Percentiles rank a stretch among this genome's conserved stretches.
phyloP scores from a whole-genome alignment of 2,329 filamentous ascomycete species.

The Colletotrichum tofieldiae region DNA sequence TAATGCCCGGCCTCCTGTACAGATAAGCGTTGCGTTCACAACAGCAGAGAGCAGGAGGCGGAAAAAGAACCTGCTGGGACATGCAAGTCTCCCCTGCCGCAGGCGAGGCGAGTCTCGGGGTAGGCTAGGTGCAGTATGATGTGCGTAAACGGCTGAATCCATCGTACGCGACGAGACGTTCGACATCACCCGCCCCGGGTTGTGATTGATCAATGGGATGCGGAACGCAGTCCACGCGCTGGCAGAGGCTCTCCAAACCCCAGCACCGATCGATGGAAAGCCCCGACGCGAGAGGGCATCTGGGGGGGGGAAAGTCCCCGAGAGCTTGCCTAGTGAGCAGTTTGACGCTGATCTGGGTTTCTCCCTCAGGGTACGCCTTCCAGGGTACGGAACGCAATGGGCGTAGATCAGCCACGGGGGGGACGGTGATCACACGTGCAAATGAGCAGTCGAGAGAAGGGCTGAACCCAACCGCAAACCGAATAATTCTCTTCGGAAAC shows the following conservation, averaged over 20 bases:
- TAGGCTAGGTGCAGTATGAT: slow-evolving; percentile 1
- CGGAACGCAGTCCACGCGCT: not conserved
- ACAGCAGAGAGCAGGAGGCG: not conserved
- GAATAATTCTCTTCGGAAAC: not conserved
- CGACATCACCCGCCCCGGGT: not conserved
- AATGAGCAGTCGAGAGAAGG: not conserved
- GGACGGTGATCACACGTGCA: not conserved
- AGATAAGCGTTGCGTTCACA: not conserved
- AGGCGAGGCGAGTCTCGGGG: not conserved
- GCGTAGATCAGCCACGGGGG: not conserved
- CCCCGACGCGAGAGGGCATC: not conserved
- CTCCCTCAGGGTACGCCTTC: not conserved
- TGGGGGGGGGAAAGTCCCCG: not conserved
- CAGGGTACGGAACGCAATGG: not conserved
- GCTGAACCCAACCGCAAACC: not conserved
- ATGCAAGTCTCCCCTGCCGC: slow-evolving; percentile 1
- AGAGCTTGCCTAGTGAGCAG: not conserved
- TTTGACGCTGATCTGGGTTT: not conserved
- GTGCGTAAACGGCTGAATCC: slow-evolving; percentile 15
- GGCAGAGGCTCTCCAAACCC: not conserved
- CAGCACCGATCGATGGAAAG: not conserved
- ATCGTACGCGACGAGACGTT: not conserved
- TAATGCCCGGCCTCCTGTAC: not conserved
- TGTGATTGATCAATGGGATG: not conserved
- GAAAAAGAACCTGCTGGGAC: not conserved